Percentiles rank a stretch among this genome's conserved stretches.
These are phyloP conservation scores for Fereydounia khargensis DNA, from an alignment of 1,284 basidiomycete genomes.

Conservation along the genomic window DNA sequence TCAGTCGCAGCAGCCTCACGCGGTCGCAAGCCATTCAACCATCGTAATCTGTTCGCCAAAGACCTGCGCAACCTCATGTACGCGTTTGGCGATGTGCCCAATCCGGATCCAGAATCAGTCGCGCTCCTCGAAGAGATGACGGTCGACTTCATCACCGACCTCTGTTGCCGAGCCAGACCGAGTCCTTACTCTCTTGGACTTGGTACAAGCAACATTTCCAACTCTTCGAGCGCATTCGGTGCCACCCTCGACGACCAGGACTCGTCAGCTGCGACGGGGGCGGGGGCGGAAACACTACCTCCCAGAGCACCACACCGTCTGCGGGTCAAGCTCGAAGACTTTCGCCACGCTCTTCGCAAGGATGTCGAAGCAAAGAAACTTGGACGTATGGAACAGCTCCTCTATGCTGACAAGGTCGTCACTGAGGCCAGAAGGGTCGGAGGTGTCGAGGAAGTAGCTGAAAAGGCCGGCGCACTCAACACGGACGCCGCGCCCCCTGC, in stretches of 20 bases:
- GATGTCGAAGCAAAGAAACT: slow-evolving; percentile 51
- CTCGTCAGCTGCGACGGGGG: slow-evolving; percentile 4
- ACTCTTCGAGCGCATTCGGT: slow-evolving; percentile 12
- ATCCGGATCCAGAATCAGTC: slow-evolving; percentile 80
- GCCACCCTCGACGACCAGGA: slow-evolving; percentile 4
- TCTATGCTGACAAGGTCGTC: slow-evolving; percentile 55
- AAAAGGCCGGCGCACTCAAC: slow-evolving; percentile 37
- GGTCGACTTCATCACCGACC: slow-evolving; percentile 83
- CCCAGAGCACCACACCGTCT: slow-evolving; percentile 33
- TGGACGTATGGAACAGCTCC: slow-evolving; percentile 50
- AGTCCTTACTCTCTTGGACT: slow-evolving; percentile 41
- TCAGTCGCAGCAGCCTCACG: slow-evolving; percentile 13
- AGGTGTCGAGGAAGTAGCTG: slow-evolving; percentile 46
- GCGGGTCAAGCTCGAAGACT: slow-evolving; percentile 52
- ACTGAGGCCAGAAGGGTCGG: slow-evolving; percentile 47
- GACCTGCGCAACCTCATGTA: slow-evolving; percentile 79
- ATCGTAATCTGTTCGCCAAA: slow-evolving; percentile 40
- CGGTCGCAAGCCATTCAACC: slow-evolving; percentile 40
- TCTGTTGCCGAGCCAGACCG: slow-evolving; percentile 64
- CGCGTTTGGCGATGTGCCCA: slow-evolving; percentile 87
- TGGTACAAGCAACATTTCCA: slow-evolving; percentile 25
- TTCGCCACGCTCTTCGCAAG: slow-evolving; percentile 51
- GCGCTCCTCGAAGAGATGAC: slow-evolving; percentile 91
- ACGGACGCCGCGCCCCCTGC: no score
- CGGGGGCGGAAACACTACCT: slow-evolving; percentile 14